phyloP scores from a whole-genome alignment of 2,329 filamentous ascomycete species.

The Colletotrichum sp. region DNA sequence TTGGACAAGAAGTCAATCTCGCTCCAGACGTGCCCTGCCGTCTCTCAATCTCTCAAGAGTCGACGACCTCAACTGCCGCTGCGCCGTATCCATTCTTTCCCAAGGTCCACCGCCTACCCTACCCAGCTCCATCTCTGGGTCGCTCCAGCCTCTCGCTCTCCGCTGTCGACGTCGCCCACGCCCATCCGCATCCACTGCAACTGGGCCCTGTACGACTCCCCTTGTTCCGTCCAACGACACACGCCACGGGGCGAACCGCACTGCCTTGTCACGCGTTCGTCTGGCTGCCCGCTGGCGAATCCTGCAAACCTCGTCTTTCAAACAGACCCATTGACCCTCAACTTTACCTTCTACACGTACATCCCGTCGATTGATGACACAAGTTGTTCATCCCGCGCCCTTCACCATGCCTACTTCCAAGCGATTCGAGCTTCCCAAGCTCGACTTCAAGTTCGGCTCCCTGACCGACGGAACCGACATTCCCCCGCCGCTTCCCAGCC shows the following conservation, averaged over 20 bases:
- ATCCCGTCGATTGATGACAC: conserved; percentile 16
- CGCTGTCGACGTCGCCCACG: neutral
- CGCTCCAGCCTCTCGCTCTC: neutral
- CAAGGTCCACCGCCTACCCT: neutral
- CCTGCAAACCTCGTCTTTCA: conserved; percentile 15
- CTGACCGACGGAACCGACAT: conserved; percentile 67
- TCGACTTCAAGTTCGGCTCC: conserved; percentile 63
- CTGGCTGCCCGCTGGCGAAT: conserved; percentile 9
- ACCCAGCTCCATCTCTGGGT: neutral
- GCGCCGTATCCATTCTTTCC: neutral
- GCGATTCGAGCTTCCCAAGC: conserved; percentile 62
- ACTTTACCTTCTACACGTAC: neutral
- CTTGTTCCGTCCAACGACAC: conserved; percentile 12
- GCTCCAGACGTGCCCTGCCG: conserved; percentile 3
- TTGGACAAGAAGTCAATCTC: conserved; percentile 1
- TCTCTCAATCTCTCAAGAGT: neutral
- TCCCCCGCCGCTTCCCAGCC: conserved; percentile 62
- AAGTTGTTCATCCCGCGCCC: neutral
- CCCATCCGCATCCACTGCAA: neutral
- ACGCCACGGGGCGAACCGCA: conserved; percentile 19
- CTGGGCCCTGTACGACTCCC: neutral
- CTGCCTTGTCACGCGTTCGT: conserved; percentile 18
- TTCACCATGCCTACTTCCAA: conserved; percentile 22
- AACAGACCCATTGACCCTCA: neutral
- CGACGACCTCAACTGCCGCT: neutral